A percentile compares a stretch with the other conserved stretches of the same genome.
Conservation (phyloP, 306 rosid species). For the Benincasa hispida region DNA sequence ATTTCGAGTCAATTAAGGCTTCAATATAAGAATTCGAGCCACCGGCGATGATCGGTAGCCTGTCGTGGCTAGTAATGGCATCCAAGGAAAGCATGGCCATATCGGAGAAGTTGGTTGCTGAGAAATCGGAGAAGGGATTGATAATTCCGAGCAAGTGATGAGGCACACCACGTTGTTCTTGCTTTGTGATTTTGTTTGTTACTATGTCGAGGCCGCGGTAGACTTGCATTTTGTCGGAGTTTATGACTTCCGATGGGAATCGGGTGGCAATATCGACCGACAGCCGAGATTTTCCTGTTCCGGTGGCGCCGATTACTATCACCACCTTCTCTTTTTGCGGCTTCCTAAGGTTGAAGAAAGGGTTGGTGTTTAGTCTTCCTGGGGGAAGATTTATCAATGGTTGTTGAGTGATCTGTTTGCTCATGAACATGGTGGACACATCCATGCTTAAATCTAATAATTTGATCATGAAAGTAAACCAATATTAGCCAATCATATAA, state of each 20-base stretch:
- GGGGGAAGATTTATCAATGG: constrained; percentile 21
- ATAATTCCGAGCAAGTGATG: constrained; percentile 68
- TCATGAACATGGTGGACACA: constrained; percentile 16
- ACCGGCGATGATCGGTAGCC: constrained; percentile 72
- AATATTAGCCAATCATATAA: not conserved
- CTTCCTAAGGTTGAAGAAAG: constrained; percentile 11
- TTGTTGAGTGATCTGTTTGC: constrained; percentile 18
- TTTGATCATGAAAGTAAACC: not conserved
- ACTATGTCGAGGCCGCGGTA: constrained; percentile 59
- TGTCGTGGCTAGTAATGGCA: constrained; percentile 15
- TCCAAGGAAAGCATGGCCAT: constrained; percentile 26
- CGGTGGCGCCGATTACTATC: constrained; percentile 76
- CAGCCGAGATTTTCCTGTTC: constrained; percentile 70
- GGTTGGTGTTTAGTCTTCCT: constrained; percentile 18
- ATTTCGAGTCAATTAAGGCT: constrained; percentile 39
- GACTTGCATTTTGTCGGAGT: constrained; percentile 85
- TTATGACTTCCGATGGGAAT: constrained; percentile 57
- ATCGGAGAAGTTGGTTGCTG: constrained; percentile 34
- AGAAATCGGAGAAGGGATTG: constrained; percentile 42
- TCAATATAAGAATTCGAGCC: constrained; percentile 82
- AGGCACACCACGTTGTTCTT: constrained; percentile 50
- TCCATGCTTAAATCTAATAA: not conserved
- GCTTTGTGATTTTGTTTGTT: constrained; percentile 60
- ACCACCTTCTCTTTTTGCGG: constrained; percentile 57
- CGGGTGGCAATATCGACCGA: constrained; percentile 55